Percentiles rank a stretch among this genome's conserved stretches.
Evolutionary conservation across 1,284 basidiomycete genomes (phyloP).

Genomic region (Laetiporus sulphureus): DNA sequence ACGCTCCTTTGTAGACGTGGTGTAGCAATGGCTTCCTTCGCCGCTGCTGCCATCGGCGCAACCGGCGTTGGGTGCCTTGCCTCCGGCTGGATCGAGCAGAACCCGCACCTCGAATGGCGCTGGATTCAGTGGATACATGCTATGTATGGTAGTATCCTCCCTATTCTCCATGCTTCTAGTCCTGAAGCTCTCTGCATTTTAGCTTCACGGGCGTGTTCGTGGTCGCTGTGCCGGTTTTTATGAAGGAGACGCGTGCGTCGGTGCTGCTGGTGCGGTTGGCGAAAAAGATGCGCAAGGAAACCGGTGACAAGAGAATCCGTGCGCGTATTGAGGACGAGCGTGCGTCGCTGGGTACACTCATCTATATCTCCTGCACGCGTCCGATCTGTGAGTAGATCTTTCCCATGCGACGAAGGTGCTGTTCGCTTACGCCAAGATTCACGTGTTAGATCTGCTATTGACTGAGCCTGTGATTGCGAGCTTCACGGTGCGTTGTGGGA

Average conservation of each 20-base stretch:
- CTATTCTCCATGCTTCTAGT: neutral
- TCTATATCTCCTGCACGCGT: slow-evolving; percentile 62
- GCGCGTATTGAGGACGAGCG: slow-evolving; percentile 61
- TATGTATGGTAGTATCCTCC: slow-evolving; percentile 36
- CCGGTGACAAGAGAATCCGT: slow-evolving; percentile 53
- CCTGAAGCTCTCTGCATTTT: slow-evolving; percentile 5
- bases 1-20: slow-evolving; percentile 44
- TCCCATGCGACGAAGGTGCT: neutral
- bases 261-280: slow-evolving; percentile 59
- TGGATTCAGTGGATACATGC: slow-evolving; percentile 82
- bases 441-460: slow-evolving; percentile 44
- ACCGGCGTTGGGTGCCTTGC: slow-evolving; percentile 61
- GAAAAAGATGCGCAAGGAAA: slow-evolving; percentile 51
- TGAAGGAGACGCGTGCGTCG: slow-evolving; percentile 59
- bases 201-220: slow-evolving; percentile 42
- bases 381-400: slow-evolving; percentile 47
- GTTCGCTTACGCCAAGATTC: neutral
- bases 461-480: slow-evolving; percentile 74
- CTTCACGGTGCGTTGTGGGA: slow-evolving; percentile 49
- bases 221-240: slow-evolving; percentile 37
- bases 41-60: slow-evolving; percentile 49
- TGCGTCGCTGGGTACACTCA: slow-evolving; percentile 44
- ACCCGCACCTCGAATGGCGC: slow-evolving; percentile 57
- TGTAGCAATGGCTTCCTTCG: slow-evolving; percentile 65
- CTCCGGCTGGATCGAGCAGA: slow-evolving; percentile 68